Evolutionary conservation across 1,139 yeast genomes (phyloP).

Genomic region (Geotrichum candidum): DNA sequence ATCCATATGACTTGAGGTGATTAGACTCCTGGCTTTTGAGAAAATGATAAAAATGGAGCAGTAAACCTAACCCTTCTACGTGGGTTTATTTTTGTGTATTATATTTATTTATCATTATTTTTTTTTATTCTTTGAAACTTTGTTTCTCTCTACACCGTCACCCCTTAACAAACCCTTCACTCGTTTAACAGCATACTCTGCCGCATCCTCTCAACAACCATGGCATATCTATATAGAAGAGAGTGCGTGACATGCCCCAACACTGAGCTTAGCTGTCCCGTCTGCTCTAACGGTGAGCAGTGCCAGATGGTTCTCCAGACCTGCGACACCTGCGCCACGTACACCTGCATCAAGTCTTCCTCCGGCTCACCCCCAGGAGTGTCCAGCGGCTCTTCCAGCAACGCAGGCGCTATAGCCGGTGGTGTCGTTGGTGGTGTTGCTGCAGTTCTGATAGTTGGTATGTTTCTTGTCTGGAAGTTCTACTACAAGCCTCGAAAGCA

Average conservation of each 20-base stretch:
- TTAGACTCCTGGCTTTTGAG: neutral
- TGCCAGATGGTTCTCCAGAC: conserved; percentile 32
- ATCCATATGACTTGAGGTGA: neutral
- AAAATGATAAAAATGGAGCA: neutral
- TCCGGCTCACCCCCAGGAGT: conserved; percentile 7
- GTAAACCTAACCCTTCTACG: too few relatives aligned
- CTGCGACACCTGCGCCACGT: conserved; percentile 30
- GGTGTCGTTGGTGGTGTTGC: conserved; percentile 38
- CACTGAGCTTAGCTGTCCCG: conserved; percentile 26
- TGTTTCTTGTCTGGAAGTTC: conserved; percentile 29
- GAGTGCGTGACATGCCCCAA: conserved; percentile 15
- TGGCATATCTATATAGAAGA: neutral
- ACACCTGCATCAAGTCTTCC: conserved; percentile 22
- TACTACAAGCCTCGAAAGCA: conserved; percentile 23
- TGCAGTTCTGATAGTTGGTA: conserved; percentile 27
- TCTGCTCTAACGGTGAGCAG: conserved; percentile 26
- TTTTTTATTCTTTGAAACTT: neutral
- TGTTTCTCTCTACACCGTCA: neutral
- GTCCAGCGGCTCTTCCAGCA: neutral
- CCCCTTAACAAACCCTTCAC: neutral
- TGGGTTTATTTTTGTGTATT: too few relatives aligned
- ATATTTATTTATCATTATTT: neutral
- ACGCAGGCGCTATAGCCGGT: conserved; percentile 37
- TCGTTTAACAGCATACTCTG: neutral
- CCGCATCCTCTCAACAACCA: neutral